These are phyloP conservation scores for Emergomyces pasteurianus DNA, from an alignment of 2,329 filamentous ascomycete species.

Conservation along the genomic window DNA sequence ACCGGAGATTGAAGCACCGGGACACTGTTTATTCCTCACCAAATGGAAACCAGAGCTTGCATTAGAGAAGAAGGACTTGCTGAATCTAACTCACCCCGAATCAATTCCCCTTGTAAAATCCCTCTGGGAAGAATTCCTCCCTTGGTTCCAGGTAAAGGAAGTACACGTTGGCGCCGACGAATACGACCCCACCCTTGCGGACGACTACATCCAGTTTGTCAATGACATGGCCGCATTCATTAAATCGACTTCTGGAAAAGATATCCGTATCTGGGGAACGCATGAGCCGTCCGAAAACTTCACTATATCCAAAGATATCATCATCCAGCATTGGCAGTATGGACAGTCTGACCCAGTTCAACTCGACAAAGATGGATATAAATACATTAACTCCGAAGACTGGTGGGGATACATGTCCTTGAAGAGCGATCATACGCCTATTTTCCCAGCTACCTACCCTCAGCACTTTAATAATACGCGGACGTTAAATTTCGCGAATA, in stretches of 20 bases:
- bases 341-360: conserved; percentile 41
- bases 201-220: conserved; percentile 39
- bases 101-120: conserved; percentile 42
- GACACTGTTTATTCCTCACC: conserved; percentile 44
- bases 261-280: conserved; percentile 45
- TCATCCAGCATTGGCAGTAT: conserved; percentile 46
- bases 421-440: conserved; percentile 44
- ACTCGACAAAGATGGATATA: conserved; percentile 37
- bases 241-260: conserved; percentile 29
- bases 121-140: conserved; percentile 40
- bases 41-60: conserved; percentile 49
- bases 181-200: conserved; percentile 31
- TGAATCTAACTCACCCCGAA: conserved; percentile 45
- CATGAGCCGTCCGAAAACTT: conserved; percentile 34
- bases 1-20: conserved; percentile 49
- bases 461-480: conserved; percentile 36
- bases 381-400: conserved; percentile 44
- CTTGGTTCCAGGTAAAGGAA: conserved; percentile 41
- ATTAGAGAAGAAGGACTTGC: conserved; percentile 37
- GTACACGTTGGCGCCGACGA: conserved; percentile 44
- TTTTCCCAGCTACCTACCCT: conserved; percentile 37
- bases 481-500: conserved; percentile 39
- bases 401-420: conserved; percentile 44
- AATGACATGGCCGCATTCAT: conserved; percentile 40
- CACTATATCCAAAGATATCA: conserved; percentile 35